A percentile compares a stretch with the other conserved stretches of the same genome.
phyloP scores from a whole-genome alignment of 2,329 filamentous ascomycete genomes.

The Alternaria brassicae region DNA sequence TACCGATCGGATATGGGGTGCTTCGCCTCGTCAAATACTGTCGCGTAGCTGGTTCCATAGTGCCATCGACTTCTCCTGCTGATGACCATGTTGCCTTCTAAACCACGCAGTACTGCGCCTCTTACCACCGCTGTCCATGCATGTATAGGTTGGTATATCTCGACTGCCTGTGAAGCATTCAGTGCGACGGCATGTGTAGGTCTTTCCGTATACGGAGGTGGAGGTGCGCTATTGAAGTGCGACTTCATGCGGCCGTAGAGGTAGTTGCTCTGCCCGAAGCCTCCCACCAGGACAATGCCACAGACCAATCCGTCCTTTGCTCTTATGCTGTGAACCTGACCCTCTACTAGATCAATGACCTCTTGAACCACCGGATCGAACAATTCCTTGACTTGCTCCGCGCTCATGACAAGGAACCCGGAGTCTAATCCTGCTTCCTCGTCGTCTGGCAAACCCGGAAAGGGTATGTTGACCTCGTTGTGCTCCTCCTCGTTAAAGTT shows the following conservation, averaged over 20 bases:
- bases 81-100: constrained; percentile 82
- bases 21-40: constrained; percentile 77
- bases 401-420: constrained; percentile 76
- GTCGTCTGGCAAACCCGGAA: constrained; percentile 78
- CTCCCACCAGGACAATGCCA: constrained; percentile 82
- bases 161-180: constrained; percentile 65
- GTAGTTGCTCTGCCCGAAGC: constrained; percentile 81
- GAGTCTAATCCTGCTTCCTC: constrained; percentile 77
- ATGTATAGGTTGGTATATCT: constrained; percentile 83
- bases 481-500: constrained; percentile 83
- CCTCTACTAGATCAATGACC: constrained; percentile 52
- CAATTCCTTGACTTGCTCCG: constrained; percentile 73
- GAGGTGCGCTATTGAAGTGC: constrained; percentile 65
- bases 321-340: constrained; percentile 54
- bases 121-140: constrained; percentile 83
- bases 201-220: constrained; percentile 69
- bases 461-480: constrained; percentile 78
- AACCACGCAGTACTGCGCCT: constrained; percentile 75
- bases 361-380: constrained; percentile 76
- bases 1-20: constrained; percentile 77
- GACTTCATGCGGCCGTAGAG: constrained; percentile 72
- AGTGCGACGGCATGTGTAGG: constrained; percentile 69
- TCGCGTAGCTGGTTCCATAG: constrained; percentile 83
- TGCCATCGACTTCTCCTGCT: constrained; percentile 76
- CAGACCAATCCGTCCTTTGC: constrained; percentile 52